Evolutionary conservation across 2,329 filamentous ascomycete genomes (phyloP), one percentile per base, ranked within the genome.

Genomic region (Apiospora hydei): DNA sequence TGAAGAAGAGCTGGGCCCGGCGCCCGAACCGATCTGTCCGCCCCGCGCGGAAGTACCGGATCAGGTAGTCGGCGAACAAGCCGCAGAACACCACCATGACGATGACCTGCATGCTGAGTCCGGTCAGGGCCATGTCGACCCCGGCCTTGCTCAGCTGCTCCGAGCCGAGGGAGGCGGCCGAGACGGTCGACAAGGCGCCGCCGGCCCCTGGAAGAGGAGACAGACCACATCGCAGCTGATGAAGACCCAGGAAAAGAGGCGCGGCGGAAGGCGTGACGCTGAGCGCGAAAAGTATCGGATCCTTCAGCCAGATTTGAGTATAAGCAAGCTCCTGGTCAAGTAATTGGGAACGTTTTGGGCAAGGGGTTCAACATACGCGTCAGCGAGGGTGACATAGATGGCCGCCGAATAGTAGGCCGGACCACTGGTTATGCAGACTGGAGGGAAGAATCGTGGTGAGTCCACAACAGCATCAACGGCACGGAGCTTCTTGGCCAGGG

Each of bases 321-420:
- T 18, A 11, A 41, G 71, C 43, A 57, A 70, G 69, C 68, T 53
- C 66, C 34, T 81, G 77, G 74, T 82, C 43, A 72, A 68, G 26
- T 82, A n/a, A 34, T 4, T 5, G 14, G 44, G 16, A 21, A 21
- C 21, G 24, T 21, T 11, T n/a, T 26, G 49, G 11, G 24, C 11
- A 11, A 41, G 38, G 11, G 53, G n/a, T 24, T 11, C 16, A 34
- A 77, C 79, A 72, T 68, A 80, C 79, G 82, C 79, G 69, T 80
- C 77, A 16, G 82, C 82, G 41, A 92, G 85, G 46, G 89, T 91
- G 70, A 93, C 86, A 79, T 93, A 93, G 77, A 93, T 89, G 72
- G 89, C 89, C 0, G 91, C 91, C 41, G 88, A 85, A 77, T 88
- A 85, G 79, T 88, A 90, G 71, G 88, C 87, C 10, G 87, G 87